Evolutionary conservation across 1,139 yeast species (phyloP).

Genomic region (Candida glucosophila): DNA sequence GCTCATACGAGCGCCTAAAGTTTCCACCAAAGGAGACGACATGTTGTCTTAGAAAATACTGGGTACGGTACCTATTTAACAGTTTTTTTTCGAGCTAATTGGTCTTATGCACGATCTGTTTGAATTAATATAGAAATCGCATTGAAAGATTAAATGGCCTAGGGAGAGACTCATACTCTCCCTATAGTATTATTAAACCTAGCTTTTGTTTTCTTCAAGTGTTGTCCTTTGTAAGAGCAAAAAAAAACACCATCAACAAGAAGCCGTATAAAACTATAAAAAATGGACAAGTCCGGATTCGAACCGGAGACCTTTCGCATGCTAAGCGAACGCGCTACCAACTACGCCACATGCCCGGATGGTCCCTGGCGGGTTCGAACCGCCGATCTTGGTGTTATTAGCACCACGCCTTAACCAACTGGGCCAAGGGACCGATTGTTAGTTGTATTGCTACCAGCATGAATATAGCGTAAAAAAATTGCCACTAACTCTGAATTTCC

Average conservation of each 20-base stretch:
- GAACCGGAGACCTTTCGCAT: constrained; percentile 89
- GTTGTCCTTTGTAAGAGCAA: not conserved
- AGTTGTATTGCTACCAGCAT: not conserved
- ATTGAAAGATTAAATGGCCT: not conserved
- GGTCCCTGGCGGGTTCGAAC: constrained; percentile 87
- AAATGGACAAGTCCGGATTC: constrained; percentile 81
- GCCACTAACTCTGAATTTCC: not conserved
- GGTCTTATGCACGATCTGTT: too few relatives aligned
- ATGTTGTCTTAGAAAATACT: constrained; percentile 6
- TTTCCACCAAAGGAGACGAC: constrained; percentile 33
- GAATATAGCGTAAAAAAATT: too few relatives aligned
- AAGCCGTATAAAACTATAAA: constrained; percentile 9
- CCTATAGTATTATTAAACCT: too few relatives aligned
- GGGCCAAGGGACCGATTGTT: constrained; percentile 68
- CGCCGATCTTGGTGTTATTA: constrained; percentile 79
- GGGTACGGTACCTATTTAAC: not conserved
- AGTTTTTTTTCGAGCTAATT: not conserved
- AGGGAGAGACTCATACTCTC: not conserved
- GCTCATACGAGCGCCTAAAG: constrained; percentile 40
- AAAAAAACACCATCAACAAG: not conserved
- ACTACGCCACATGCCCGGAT: constrained; percentile 86
- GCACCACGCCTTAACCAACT: constrained; percentile 91
- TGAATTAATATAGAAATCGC: not conserved
- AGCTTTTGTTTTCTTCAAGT: too few relatives aligned
- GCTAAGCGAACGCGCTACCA: constrained; percentile 92